Evolutionary conservation across 106 monocot genomes (phyloP).

Genomic region (Dendrobium officinale): DNA sequence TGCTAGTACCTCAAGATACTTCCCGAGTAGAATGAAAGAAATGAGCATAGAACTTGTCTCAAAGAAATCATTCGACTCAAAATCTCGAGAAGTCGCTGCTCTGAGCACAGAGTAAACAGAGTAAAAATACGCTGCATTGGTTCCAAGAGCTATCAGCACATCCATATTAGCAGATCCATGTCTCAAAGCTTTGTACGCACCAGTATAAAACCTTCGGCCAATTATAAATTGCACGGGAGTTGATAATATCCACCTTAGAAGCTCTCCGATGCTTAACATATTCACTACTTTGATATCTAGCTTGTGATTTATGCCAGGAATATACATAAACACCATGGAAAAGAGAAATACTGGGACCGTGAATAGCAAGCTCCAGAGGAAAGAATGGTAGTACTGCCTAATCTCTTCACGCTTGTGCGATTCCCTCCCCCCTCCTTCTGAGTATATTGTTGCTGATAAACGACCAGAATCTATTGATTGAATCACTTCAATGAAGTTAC

Average conservation of each 20-base stretch:
- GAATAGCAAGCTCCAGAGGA: constrained; percentile 77
- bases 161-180: constrained; percentile 32
- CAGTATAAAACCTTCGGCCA: constrained; percentile 20
- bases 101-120: constrained; percentile 17
- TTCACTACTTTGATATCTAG: constrained; percentile 31
- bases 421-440: constrained; percentile 45
- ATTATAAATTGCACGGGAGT: constrained; percentile 26
- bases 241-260: constrained; percentile 15
- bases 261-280: constrained; percentile 10
- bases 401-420: constrained; percentile 49
- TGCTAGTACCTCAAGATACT: constrained; percentile 27
- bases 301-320: constrained; percentile 27
- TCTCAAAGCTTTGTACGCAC: constrained; percentile 17
- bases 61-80: constrained; percentile 13
- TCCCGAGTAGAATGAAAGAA: constrained; percentile 27
- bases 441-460: constrained; percentile 58
- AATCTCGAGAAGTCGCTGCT: constrained; percentile 9
- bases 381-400: constrained; percentile 48
- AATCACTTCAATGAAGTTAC: constrained; percentile 73
- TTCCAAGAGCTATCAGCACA: constrained; percentile 24
- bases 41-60: constrained; percentile 31
- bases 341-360: constrained; percentile 23
- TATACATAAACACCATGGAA: constrained; percentile 19
- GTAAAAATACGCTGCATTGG: constrained; percentile 23
- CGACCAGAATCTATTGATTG: constrained; percentile 40